Conservation (phyloP, 225 moss, liverwort and hornwort species). For the Lunularia cruciata region DNA sequence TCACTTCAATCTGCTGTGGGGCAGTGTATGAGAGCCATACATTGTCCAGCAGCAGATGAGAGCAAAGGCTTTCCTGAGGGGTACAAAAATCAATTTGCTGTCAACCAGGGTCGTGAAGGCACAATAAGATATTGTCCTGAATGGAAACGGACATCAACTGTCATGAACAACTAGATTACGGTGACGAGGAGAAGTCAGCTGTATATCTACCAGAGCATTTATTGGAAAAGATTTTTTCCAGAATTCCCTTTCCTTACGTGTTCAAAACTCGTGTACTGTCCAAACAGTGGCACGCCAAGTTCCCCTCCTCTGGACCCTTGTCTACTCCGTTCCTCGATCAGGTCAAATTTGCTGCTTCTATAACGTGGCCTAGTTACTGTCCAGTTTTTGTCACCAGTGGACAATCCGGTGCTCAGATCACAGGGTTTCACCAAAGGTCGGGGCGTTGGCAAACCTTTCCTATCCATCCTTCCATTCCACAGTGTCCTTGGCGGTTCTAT, state of each 20-base stretch:
- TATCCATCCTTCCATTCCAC: slow-evolving; percentile 4
- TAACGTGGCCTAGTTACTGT: background rate
- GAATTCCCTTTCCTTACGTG: slow-evolving; percentile 4
- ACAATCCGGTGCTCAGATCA: background rate
- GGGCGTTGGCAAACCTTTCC: background rate
- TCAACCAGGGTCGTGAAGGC: too few relatives aligned
- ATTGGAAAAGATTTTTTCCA: slow-evolving; percentile 6
- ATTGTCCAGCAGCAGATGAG: too few relatives aligned
- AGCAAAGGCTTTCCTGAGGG: too few relatives aligned
- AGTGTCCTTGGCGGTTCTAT: background rate
- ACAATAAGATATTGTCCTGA: too few relatives aligned
- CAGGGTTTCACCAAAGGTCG: background rate
- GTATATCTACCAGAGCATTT: slow-evolving; percentile 2
- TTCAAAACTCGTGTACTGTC: slow-evolving; percentile 15
- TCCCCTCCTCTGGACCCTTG: background rate
- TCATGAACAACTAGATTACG: too few relatives aligned
- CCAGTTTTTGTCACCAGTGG: background rate
- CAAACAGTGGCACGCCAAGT: slow-evolving; percentile 13
- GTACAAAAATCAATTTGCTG: too few relatives aligned
- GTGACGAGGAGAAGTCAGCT: background rate
- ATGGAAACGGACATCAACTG: too few relatives aligned
- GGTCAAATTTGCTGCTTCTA: background rate
- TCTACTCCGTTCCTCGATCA: background rate
- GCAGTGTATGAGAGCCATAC: too few relatives aligned
- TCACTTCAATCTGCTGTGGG: too few relatives aligned